These are phyloP conservation scores for Mortierella hygrophila DNA, from an alignment of 192 early-diverging fungal species.

Conservation along the genomic window DNA sequence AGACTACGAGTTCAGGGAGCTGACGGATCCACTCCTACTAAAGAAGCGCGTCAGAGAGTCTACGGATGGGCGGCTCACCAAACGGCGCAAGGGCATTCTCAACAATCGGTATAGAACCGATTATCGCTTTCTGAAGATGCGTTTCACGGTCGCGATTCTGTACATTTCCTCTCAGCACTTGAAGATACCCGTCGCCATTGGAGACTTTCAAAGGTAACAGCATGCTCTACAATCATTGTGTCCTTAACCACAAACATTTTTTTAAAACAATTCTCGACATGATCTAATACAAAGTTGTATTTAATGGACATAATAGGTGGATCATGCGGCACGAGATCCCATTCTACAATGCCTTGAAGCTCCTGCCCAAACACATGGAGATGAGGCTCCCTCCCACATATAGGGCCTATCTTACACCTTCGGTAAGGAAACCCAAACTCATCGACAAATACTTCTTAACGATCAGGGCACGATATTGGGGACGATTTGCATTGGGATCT, in stretches of 20 bases:
- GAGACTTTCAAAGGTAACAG: slow-evolving; percentile 36
- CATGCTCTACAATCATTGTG: not conserved
- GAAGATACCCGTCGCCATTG: slow-evolving; percentile 31
- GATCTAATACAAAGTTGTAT: not conserved
- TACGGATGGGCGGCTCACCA: not conserved
- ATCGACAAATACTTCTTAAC: too few species aligned
- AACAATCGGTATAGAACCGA: not conserved
- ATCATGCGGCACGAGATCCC: slow-evolving; percentile 19
- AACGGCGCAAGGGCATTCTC: not conserved
- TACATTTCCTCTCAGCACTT: slow-evolving; percentile 39
- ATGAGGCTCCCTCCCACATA: not conserved
- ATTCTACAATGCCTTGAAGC: slow-evolving; percentile 14
- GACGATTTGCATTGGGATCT: too few species aligned
- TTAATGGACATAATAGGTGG: slow-evolving; percentile 21
- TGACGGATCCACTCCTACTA: not conserved
- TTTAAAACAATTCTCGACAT: too few species aligned
- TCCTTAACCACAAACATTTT: not conserved
- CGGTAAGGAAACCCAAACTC: not conserved
- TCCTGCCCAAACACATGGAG: slow-evolving; percentile 25
- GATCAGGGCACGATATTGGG: too few species aligned
- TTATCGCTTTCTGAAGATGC: not conserved
- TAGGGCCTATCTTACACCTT: not conserved
- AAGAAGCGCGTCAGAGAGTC: not conserved
- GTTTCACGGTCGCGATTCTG: slow-evolving; percentile 17
- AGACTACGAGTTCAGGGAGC: not conserved